phyloP scores from a whole-genome alignment of 805 yeast genomes.

The Lipomyces chichibuensis region DNA sequence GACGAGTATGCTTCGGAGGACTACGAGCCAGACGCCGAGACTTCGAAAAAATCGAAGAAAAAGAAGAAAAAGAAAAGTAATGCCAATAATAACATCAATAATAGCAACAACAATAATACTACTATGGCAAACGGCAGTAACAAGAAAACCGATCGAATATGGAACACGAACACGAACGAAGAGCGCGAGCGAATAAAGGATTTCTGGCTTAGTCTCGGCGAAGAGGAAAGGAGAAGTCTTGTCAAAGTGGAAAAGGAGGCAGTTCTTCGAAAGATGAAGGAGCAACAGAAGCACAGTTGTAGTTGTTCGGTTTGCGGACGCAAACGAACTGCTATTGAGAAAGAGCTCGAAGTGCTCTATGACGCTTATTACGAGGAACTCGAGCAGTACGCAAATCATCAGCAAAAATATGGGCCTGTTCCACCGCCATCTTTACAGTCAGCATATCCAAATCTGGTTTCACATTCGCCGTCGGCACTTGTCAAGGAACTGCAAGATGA shows the following conservation, averaged over 20 bases:
- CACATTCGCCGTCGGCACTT: conserved; percentile 24
- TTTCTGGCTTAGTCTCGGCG: conserved; percentile 68
- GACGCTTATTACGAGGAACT: conserved; percentile 65
- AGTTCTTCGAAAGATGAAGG: conserved; percentile 64
- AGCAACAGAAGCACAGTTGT: conserved; percentile 62
- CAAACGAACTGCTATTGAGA: conserved; percentile 69
- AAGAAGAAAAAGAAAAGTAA: conserved; percentile 30
- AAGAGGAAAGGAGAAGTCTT: conserved; percentile 62
- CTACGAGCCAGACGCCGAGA: conserved; percentile 7
- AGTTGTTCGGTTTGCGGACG: conserved; percentile 79
- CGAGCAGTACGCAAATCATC: conserved; percentile 42
- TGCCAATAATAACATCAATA: not conserved
- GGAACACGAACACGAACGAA: conserved; percentile 55
- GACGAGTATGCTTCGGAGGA: conserved; percentile 20
- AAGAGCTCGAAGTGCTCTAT: conserved; percentile 73
- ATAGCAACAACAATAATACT: not conserved
- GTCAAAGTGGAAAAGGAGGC: conserved; percentile 70
- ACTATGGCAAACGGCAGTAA: not conserved
- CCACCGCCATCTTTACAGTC: conserved; percentile 27
- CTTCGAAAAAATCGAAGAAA: conserved; percentile 20
- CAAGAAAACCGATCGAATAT: conserved; percentile 44
- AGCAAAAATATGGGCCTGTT: conserved; percentile 35
- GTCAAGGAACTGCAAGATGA: conserved; percentile 27
- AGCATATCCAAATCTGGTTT: conserved; percentile 20
- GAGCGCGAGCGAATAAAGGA: conserved; percentile 56